Evolutionary conservation across 257 asterid genomes (phyloP), one percentile per base, ranked within the genome.

Genomic region (Petunia secreta): DNA sequence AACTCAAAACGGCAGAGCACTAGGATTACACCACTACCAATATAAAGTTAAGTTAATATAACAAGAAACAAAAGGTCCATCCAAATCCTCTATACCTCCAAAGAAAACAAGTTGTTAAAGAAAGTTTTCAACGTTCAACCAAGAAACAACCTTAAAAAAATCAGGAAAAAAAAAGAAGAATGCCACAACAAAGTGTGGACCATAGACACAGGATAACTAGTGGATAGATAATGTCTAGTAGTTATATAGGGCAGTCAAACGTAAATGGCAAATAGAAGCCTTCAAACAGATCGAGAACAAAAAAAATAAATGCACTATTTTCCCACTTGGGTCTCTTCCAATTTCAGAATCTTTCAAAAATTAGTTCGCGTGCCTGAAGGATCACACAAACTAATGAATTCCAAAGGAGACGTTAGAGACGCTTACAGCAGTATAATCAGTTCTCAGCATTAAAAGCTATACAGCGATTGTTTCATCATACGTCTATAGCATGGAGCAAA

Each of bases 391-490:
- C 67, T 62, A 62, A 34, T 36, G 10, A 69, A 58, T 60, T 48
- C 77, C 44, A 41, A 48, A 46, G 6, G 77, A 48, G 44, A 71
- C 48, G 46, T 46, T 50, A 3, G 77, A 48, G 44, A 71, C 48
- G 46, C 62, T 50, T 73, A 48, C 44, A 52, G 46, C 6, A 73
- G 46, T 73, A 50, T 15, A 25, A 46, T 34, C 62, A 11, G 62
- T 73, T 6, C 43, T 77, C 86, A 82, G 75, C 71, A 77, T 71
- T 75, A 81, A 86, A 83, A 84, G 78, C 90, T 91, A 91, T 88
- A 87, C 93, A 91, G 79, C 84, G 84, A 85, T 79, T 11, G 85
- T 85, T 85, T 74, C 84, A 75, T 79, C 84, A 65, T 65, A 85
- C 83, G 85, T 34, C 80, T 79, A 76, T 52, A 16, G 43, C 66